A percentile compares a stretch with the other conserved stretches of the same genome.
Conservation (phyloP, 768 basidiomycete species). For the Tylopilus rubrobrunneus region DNA sequence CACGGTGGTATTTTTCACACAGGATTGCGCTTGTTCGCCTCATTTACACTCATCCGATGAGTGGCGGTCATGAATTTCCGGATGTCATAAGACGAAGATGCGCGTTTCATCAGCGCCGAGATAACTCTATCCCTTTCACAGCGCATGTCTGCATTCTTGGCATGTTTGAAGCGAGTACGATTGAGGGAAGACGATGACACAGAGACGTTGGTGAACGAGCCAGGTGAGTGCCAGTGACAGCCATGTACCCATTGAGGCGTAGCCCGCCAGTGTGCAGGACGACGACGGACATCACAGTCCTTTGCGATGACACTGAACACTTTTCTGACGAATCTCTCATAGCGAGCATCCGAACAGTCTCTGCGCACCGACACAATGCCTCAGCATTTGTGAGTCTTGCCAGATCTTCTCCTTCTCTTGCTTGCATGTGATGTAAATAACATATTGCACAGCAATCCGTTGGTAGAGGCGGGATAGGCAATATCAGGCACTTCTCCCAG, state of each 20-base stretch:
- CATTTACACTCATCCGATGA: neutral
- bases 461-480: slow-evolving; percentile 67
- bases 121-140: slow-evolving; percentile 4
- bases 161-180: slow-evolving; percentile 7
- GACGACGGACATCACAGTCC: neutral
- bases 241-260: neutral
- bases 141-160: slow-evolving; percentile 15
- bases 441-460: slow-evolving; percentile 42
- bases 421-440: neutral
- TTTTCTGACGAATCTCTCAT: slow-evolving; percentile 6
- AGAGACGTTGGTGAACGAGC: slow-evolving; percentile 11
- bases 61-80: neutral
- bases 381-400: slow-evolving; percentile 39
- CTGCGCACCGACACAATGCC: slow-evolving; percentile 41
- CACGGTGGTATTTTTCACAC: neutral
- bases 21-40: slow-evolving; percentile 4
- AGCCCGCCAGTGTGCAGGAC: too few relatives aligned
- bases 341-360: slow-evolving; percentile 9
- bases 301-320: neutral
- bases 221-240: slow-evolving; percentile 4
- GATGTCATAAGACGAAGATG: slow-evolving; percentile 1
- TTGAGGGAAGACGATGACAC: neutral
- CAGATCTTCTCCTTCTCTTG: neutral
- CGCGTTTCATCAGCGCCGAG: neutral
- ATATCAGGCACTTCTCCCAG: slow-evolving; percentile 48